Percentiles rank a stretch among this genome's conserved stretches.
These are phyloP conservation scores for Neltuma alba DNA, from an alignment of 306 rosid genomes.

Conservation along the genomic window DNA sequence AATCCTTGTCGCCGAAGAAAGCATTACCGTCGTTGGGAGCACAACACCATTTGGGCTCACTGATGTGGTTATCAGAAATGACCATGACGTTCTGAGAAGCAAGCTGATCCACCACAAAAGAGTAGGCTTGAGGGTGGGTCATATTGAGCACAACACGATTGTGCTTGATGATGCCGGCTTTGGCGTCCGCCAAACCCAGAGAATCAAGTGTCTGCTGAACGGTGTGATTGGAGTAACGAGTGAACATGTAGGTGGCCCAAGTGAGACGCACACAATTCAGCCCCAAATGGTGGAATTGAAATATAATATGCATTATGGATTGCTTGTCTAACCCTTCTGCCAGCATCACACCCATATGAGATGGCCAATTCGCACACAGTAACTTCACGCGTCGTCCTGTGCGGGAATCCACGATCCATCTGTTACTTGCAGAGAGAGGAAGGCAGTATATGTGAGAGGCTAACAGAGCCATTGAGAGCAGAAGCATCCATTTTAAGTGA, in stretches of 20 bases:
- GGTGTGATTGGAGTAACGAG: background rate
- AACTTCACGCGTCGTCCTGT: conserved; percentile 36
- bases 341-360: conserved; percentile 33
- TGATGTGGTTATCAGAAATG: conserved; percentile 35
- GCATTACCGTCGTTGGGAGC: conserved; percentile 22
- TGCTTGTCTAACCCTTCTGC: conserved; percentile 39
- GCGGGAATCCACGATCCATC: conserved; percentile 29
- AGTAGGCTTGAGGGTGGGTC: conserved; percentile 27
- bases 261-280: conserved; percentile 42
- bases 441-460: background rate
- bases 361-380: conserved; percentile 37
- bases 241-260: conserved; percentile 37
- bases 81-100: conserved; percentile 22
- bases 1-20: conserved; percentile 33
- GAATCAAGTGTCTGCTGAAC: background rate
- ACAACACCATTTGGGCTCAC: conserved; percentile 39
- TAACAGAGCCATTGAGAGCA: background rate
- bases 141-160: conserved; percentile 11
- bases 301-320: conserved; percentile 11
- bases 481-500: background rate
- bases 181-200: background rate
- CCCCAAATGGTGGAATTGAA: background rate
- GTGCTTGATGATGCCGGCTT: background rate
- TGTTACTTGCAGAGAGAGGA: conserved; percentile 26
- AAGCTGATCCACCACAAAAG: conserved; percentile 17